Base-by-base conservation (phyloP, 768 basidiomycete species). In the Rhodocollybia butyracea region DNA sequence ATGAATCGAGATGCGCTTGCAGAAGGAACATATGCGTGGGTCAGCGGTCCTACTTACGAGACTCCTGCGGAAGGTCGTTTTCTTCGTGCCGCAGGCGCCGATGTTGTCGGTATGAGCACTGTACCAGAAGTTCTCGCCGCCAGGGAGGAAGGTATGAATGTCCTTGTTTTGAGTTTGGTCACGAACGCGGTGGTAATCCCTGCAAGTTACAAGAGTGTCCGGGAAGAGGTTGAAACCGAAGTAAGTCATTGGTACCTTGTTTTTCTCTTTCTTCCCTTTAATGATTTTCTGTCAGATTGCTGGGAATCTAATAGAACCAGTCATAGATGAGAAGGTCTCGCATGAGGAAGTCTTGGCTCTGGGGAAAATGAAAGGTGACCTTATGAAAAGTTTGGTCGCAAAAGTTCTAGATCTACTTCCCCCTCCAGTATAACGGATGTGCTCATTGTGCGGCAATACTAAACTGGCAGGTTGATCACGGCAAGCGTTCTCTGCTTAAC, bases 81-180 rank as follows among this genome's bases (percentile, higher is more conserved):
- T 70, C 72, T 95, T 38, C 73, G 88, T 15, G 70, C 72, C 7
- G 84, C 82, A 0, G 93, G 93, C 3, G 93, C 88, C 1, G 91
- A 92, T 61, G 88, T 94, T n/a, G 93, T 94, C 2, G 93, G 93
- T 2, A 95, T 95, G 93, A 92, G 89, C 61, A 95, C 94, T 0
- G 82, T 94, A 15, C 93, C 92, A 0, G 93, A 95, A 70, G 93
- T 95, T 24, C 73, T 94, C 22, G 88, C 84, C 0, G 93, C 88
- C 8, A 71, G 83, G 46, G 85, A 91, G 64, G 88, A 86, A 63
- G 88, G 86, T 0, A 61, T 95, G 54, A 79, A 89, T 52, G 83
- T 89, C 50, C 75, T 89, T 70, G 92, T 89, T 3, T 73, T 95
- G 40, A 93, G 89, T 60, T 77, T 95, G 54, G 89, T 93, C 26